Base-by-base conservation (phyloP, 2,329 filamentous ascomycete genomes). In the Penicillium fuscoglaucum region DNA sequence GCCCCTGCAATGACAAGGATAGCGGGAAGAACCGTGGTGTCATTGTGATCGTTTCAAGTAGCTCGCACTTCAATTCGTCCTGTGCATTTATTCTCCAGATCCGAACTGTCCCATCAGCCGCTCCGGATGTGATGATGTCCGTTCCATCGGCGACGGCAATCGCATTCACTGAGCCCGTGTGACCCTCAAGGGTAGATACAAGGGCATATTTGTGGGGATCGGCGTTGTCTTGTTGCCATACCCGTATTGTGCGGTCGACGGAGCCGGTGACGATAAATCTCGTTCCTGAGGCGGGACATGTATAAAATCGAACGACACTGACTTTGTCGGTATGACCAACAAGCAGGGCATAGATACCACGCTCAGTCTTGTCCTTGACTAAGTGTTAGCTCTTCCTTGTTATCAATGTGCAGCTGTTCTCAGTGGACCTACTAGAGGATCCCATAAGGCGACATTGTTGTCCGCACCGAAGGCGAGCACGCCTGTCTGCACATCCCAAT, bases 401-500 rank as follows among this genome's bases (percentile, higher is more conserved):
- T 45, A 15, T 51, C 39, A 19, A 55, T 29, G 24, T 26, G 46
- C 59, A 54, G 48, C 45, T 8, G 24, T 24, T 43, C 24, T 39
- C 35, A 46, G 46, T 59, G 13, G 29, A 78, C 87, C 76, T 81
- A 93, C 90, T 72, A 83, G 76, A 56, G 92, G 92, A 71, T 87
- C 82, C 95, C 95, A 99, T 41, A 98, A 72, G 44, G 92, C 93
- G 67, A 99, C 84, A 76, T 95, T 95, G 66, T 88, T 87, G 75
- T 96, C 91, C 9, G 93, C 89, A 33, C 95, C 95, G 78, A 91
- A 99, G 31, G 92, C 95, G 54, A 99, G 81, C 45, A 92, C 73
- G 10, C 89, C 90, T 21, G 80, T 79, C 62, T 83, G 78, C 21
- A 77, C 71, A 71, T 90, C 87, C 95, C 95, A 99, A 78, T 98